Base-by-base conservation (phyloP, 352 stramenopile species). In the Globisporangium acanthophoron region DNA sequence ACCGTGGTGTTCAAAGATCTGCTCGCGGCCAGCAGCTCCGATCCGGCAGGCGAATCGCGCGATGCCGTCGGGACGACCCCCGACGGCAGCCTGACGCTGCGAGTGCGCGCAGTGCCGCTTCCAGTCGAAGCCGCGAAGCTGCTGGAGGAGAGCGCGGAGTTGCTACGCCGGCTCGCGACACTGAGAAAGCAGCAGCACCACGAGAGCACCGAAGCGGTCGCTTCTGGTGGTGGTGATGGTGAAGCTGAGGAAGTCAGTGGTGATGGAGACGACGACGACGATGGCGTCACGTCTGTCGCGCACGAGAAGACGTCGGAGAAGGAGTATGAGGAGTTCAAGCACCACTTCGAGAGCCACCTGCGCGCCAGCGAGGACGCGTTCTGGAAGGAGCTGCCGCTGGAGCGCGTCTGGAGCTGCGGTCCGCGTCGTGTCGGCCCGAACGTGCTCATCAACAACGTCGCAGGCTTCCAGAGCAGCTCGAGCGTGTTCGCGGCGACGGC, bases 51-150 rank as follows among this genome's bases (percentile, higher is more conserved):
- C 48, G 56, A 55, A 4, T 61, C 53, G 44, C 68, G 76, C 18
- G 46, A 58, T 3, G 76, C 78, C 51, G 61, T 75, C 52, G 84
- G 78, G 35, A 88, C 84, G 9, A 94, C 83, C 3, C 77, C 74
- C 4, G 81, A 94, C 52, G 77, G 77, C 8, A 78, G 70, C 24
- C 60, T 95, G 12, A 85, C 82, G 13, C 49, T 96, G 7, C 89
- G 91, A 41, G 41, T 97, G 16, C 83, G 83, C 15, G 81, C 83
- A 12, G 54, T 95, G 31, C 85, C 90, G 21, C 70, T 97, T 39
- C 89, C 88, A 3, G 33, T 70, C 16, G 59, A 67, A 20, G 74
- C 88, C 7, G 76, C 83, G 3, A 70, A 74, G 47, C 70, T 95
- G 11, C 67, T 97, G 33, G 89, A 97, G 60, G 78, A 92, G 11